phyloP scores from a whole-genome alignment of 2,329 filamentous ascomycete species.

The Alternaria sp. region DNA sequence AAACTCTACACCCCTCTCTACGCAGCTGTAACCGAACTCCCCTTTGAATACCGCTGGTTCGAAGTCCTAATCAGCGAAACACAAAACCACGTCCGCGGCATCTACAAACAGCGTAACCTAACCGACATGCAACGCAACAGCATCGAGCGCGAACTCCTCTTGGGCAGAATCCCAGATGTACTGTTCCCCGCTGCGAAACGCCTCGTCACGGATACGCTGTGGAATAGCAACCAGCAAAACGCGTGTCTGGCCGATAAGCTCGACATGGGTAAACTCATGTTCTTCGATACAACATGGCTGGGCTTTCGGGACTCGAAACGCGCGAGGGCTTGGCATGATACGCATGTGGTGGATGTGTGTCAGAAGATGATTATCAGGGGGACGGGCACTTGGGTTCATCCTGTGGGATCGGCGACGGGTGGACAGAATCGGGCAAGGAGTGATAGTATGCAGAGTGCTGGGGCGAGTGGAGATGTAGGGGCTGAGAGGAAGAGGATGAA shows the following conservation, averaged over 20 bases:
- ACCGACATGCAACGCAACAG: slow-evolving; percentile 57
- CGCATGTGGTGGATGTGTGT: slow-evolving; percentile 66
- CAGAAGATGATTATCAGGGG: slow-evolving; percentile 59
- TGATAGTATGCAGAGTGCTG: slow-evolving; percentile 33
- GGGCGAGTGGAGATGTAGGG: slow-evolving; percentile 7
- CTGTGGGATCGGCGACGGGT: slow-evolving; percentile 15
- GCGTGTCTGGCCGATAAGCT: slow-evolving; percentile 64
- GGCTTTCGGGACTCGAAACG: slow-evolving; percentile 68
- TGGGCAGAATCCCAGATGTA: slow-evolving; percentile 61
- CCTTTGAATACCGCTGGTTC: slow-evolving; percentile 58
- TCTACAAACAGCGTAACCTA: slow-evolving; percentile 60
- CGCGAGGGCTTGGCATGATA: slow-evolving; percentile 67
- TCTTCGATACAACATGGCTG: slow-evolving; percentile 74
- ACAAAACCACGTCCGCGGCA: slow-evolving; percentile 69
- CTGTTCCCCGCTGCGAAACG: slow-evolving; percentile 59
- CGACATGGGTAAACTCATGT: slow-evolving; percentile 74
- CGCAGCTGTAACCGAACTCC: slow-evolving; percentile 43
- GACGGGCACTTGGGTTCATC: slow-evolving; percentile 37
- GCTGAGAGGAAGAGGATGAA: slow-evolving; percentile 29
- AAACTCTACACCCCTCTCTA: slow-evolving; percentile 54
- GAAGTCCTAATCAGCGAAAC: slow-evolving; percentile 64
- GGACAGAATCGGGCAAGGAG: slow-evolving; percentile 25
- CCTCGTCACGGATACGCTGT: slow-evolving; percentile 55
- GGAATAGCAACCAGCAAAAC: slow-evolving; percentile 46
- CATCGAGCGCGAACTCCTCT: slow-evolving; percentile 63